Conservation (phyloP, 2,329 filamentous ascomycete species). For the Fonsecaea multimorphosa region DNA sequence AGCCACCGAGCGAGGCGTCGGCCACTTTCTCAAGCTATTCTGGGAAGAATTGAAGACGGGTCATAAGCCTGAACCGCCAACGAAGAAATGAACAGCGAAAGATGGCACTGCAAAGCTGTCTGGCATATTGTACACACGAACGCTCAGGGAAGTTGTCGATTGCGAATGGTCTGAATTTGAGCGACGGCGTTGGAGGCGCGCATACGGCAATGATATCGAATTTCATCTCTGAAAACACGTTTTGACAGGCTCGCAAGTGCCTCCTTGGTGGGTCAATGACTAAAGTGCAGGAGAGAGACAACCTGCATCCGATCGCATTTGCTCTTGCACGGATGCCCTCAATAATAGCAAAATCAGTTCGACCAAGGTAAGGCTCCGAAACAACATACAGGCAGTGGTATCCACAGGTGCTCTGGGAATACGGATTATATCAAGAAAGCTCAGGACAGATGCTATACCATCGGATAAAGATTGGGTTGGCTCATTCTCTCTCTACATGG, state of each 20-base stretch:
- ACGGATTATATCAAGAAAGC: neutral
- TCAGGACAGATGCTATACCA: neutral
- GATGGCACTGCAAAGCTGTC: neutral
- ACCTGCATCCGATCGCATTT: neutral
- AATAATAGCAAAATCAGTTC: neutral
- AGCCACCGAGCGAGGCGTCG: conserved; percentile 39
- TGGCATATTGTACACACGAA: neutral
- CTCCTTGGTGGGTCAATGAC: neutral
- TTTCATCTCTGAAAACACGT: neutral
- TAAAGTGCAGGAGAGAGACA: neutral
- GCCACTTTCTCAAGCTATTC: conserved; percentile 48
- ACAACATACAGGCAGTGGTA: neutral
- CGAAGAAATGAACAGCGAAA: conserved; percentile 26
- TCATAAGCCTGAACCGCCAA: conserved; percentile 44
- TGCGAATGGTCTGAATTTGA: neutral
- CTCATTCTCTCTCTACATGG: conserved; percentile 24
- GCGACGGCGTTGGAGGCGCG: conserved; percentile 20
- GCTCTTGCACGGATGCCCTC: neutral
- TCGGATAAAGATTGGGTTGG: conserved; percentile 39
- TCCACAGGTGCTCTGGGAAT: neutral
- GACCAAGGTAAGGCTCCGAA: neutral
- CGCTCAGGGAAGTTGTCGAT: neutral
- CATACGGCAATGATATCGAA: neutral
- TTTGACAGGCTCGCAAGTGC: neutral
- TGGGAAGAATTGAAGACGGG: conserved; percentile 53